These are phyloP conservation scores for Pestalotiopsis sp. DNA, from an alignment of 2,329 filamentous ascomycete species.

Conservation along the genomic window DNA sequence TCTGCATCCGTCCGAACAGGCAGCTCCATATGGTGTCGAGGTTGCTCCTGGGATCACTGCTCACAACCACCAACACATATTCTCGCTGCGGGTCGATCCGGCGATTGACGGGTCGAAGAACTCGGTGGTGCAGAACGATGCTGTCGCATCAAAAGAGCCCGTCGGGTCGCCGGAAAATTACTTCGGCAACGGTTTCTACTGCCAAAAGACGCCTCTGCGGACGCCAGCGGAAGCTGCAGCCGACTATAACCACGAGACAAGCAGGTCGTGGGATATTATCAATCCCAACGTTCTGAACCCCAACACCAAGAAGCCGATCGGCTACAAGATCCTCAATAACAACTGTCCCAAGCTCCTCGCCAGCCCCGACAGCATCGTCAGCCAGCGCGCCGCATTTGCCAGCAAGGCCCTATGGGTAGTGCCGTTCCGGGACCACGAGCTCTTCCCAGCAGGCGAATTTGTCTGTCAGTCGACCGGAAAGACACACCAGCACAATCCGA, in stretches of 20 bases:
- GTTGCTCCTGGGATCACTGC: conserved; percentile 67
- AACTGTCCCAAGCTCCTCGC: conserved; percentile 50
- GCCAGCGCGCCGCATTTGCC: conserved; percentile 46
- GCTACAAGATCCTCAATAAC: conserved; percentile 50
- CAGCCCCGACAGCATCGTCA: conserved; percentile 44
- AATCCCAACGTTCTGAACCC: conserved; percentile 51
- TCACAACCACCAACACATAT: conserved; percentile 73
- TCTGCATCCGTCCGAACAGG: conserved; percentile 17
- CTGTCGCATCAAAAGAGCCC: conserved; percentile 54
- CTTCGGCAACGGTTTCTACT: conserved; percentile 50
- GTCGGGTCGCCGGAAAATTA: conserved; percentile 40
- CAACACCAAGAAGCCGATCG: conserved; percentile 49
- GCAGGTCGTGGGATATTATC: conserved; percentile 26
- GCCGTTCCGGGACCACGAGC: conserved; percentile 49
- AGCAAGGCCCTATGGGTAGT: conserved; percentile 52
- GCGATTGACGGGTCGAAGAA: conserved; percentile 52
- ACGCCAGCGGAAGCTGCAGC: conserved; percentile 48
- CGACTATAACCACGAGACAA: conserved; percentile 58
- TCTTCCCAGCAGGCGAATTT: conserved; percentile 53
- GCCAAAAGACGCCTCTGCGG: conserved; percentile 37
- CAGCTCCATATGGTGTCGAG: conserved; percentile 56
- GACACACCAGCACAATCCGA: conserved; percentile 44
- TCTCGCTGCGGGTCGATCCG: conserved; percentile 66
- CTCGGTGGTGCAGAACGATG: conserved; percentile 58
- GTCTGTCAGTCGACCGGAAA: conserved; percentile 55